phyloP scores from a whole-genome alignment of 1,284 basidiomycete species.

The Dichomitus squalens region DNA sequence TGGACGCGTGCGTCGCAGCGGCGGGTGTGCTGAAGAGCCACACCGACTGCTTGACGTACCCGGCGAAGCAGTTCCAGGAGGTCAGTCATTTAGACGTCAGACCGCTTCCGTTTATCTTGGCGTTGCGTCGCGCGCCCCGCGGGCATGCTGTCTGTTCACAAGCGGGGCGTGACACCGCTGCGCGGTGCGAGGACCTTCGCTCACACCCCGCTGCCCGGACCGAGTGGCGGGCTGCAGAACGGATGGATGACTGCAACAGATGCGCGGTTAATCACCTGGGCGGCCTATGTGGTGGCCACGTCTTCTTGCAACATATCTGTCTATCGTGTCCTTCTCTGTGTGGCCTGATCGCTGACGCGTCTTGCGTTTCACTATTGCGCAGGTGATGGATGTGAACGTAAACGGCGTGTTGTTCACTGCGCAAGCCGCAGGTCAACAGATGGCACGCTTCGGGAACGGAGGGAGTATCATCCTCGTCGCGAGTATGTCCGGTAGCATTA shows the following conservation, averaged over 20 bases:
- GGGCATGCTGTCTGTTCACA: background rate
- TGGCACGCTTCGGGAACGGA: conserved; percentile 67
- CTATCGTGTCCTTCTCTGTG: background rate
- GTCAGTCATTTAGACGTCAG: conserved; percentile 38
- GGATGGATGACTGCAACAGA: too few relatives aligned
- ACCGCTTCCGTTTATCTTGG: too few relatives aligned
- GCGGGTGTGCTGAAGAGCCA: conserved; percentile 58
- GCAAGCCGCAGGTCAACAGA: conserved; percentile 78
- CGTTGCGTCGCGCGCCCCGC: too few relatives aligned
- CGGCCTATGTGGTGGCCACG: too few relatives aligned
- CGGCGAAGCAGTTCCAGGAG: conserved; percentile 70
- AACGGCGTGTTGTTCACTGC: conserved; percentile 80
- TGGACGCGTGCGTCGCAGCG: conserved; percentile 78
- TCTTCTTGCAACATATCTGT: background rate
- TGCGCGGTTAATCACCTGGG: too few relatives aligned
- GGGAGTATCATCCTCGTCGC: conserved; percentile 86
- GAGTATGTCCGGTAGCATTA: conserved; percentile 86
- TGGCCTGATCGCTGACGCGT: background rate
- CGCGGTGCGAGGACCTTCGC: background rate
- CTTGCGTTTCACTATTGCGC: background rate
- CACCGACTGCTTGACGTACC: conserved; percentile 71
- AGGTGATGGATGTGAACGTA: conserved; percentile 78
- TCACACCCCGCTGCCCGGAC: too few relatives aligned
- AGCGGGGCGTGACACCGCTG: background rate
- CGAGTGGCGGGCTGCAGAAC: too few relatives aligned